Evolutionary conservation across 257 asterid species (phyloP).

Genomic region (Solanum chmielewskii): DNA sequence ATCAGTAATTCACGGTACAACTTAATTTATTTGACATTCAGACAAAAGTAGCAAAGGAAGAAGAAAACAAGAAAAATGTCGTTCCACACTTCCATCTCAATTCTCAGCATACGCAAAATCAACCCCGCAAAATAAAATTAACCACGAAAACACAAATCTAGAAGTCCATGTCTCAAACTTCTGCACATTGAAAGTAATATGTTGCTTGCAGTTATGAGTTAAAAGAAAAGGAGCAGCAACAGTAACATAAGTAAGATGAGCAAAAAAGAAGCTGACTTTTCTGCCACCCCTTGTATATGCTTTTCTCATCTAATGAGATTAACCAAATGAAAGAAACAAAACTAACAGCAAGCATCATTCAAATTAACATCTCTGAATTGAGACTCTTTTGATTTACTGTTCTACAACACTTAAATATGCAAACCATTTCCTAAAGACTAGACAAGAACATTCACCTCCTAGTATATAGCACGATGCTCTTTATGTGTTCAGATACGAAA

Average conservation of each 20-base stretch:
- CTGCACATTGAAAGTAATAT: background rate
- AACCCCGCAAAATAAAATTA: no score
- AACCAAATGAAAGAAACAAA: background rate
- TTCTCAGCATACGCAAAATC: no score
- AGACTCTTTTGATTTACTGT: background rate
- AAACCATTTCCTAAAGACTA: background rate
- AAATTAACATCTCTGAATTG: background rate
- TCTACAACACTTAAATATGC: background rate
- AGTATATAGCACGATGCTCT: background rate
- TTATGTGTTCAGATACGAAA: background rate
- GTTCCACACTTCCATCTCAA: background rate
- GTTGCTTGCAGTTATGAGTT: background rate
- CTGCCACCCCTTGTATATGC: background rate
- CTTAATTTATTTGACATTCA: background rate
- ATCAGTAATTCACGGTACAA: background rate
- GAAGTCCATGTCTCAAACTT: background rate
- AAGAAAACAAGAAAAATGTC: background rate
- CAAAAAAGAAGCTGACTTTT: background rate
- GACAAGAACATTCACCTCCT: background rate
- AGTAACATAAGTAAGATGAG: background rate
- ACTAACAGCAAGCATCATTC: background rate
- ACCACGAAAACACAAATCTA: background rate
- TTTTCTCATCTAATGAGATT: background rate
- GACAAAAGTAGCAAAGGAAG: background rate
- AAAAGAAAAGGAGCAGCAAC: background rate